These are phyloP conservation scores for Kurtzmaniella quercitrusa DNA, from an alignment of 1,139 yeast genomes.

Conservation along the genomic window DNA sequence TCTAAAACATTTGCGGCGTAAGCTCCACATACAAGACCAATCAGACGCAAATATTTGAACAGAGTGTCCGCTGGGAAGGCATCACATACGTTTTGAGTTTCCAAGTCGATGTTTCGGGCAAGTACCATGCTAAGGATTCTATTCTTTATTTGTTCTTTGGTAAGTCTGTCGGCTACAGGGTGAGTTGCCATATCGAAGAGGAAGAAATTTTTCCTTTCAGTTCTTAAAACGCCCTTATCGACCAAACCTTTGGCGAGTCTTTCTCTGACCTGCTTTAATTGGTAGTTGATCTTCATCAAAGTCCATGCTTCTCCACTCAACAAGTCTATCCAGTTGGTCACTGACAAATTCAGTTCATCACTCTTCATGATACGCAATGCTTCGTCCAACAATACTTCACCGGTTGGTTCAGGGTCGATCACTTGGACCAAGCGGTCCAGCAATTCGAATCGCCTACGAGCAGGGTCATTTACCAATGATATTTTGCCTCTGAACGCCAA, in stretches of 20 bases:
- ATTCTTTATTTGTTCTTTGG: conserved; percentile 76
- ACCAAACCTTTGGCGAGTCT: conserved; percentile 94
- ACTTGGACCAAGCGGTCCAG: conserved; percentile 87
- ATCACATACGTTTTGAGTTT: conserved; percentile 42
- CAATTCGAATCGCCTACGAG: conserved; percentile 84
- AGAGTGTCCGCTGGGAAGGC: conserved; percentile 70
- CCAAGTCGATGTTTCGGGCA: conserved; percentile 60
- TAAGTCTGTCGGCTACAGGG: conserved; percentile 81
- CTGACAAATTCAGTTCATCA: conserved; percentile 76
- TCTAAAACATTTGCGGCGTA: conserved; percentile 96
- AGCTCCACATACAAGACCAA: conserved; percentile 82
- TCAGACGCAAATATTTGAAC: conserved; percentile 69
- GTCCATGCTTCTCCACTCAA: conserved; percentile 98
- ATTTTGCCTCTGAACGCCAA: conserved; percentile 88
- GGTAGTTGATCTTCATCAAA: conserved; percentile 88
- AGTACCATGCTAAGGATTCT: conserved; percentile 70
- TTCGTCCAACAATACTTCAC: conserved; percentile 93
- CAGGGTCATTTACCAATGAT: conserved; percentile 86
- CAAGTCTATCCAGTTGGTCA: conserved; percentile 90
- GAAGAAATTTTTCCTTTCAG: conserved; percentile 92
- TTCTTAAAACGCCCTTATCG: conserved; percentile 94
- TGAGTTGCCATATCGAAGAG: conserved; percentile 98
- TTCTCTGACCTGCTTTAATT: conserved; percentile 94
- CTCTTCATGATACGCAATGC: conserved; percentile 85
- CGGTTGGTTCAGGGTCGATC: conserved; percentile 80